Evolutionary conservation across 768 basidiomycete genomes (phyloP), one percentile per base, ranked within the genome.

Genomic region (Lentinula lateritia): DNA sequence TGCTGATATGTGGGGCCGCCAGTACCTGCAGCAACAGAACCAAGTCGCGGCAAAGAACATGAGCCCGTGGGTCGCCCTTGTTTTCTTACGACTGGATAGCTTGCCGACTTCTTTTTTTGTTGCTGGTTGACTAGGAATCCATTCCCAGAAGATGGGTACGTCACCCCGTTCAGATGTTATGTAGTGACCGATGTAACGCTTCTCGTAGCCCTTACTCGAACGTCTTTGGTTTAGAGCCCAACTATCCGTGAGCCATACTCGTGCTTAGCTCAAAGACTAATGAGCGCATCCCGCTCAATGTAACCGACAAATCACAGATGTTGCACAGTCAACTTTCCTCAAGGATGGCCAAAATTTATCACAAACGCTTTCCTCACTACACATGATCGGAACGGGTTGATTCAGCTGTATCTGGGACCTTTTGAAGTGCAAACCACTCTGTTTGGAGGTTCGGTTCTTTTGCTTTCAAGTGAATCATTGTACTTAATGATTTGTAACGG

Each of bases 11-110:
- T 84, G 81, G 83, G 77, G 80, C 0, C 74, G 81, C 16, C 83
- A 85, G 67, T 86, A 85, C 64, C 69, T 84, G n/a, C 84, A 85
- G 61, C 79, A 85, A 65, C 79, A 82, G 67, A 86, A 83, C 63
- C 83, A 85, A 66, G 78, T 85, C 41, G 80, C 79, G 1, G 75
- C 81, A 12, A 76, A 79, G 70, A 83, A 83, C 64, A 84, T 83
- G 83, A 79, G 72, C 20, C 78, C 76, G 80, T 80, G 45, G 64
- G 59, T 53, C 6, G 12, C 7, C 38, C 4, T 42, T 16, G 18
- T 43, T 6, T 20, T 12, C 16, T 38, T n/a, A 13, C 16, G 1
- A 16, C 12, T 9, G 38, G n/a, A 7, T 64, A 23, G 18, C 28
- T 39, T 42, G 54, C 41, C 45, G 16, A 63, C n/a, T n/a, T 39